Evolutionary conservation across 2,329 filamentous ascomycete species (phyloP).

Genomic region (Aspergillus neoniger): DNA sequence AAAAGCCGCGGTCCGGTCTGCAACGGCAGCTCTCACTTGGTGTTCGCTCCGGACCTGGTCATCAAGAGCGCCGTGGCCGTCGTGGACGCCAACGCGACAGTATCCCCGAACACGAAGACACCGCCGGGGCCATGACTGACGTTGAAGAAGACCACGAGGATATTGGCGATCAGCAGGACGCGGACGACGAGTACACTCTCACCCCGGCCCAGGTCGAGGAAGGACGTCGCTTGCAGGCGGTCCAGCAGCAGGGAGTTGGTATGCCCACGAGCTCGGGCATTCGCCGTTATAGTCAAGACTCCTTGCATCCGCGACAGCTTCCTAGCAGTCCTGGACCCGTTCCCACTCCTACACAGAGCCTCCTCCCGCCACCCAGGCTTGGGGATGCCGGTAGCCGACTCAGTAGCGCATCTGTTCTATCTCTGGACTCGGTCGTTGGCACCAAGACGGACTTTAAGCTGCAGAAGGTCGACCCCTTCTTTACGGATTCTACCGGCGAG

Average conservation of each 20-base stretch:
- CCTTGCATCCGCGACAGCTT: not conserved
- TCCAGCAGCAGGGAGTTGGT: not conserved
- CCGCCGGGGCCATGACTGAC: constrained; percentile 19
- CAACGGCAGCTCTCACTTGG: constrained; percentile 40
- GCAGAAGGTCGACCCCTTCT: constrained; percentile 67
- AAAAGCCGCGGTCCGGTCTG: constrained; percentile 31
- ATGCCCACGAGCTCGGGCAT: not conserved
- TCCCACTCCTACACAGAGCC: not conserved
- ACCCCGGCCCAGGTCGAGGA: constrained; percentile 33
- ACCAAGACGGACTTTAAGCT: constrained; percentile 62
- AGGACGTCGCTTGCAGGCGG: constrained; percentile 20
- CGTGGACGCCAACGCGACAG: constrained; percentile 23
- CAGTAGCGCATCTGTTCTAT: constrained; percentile 50
- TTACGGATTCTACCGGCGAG: constrained; percentile 63
- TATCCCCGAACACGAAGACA: constrained; percentile 29
- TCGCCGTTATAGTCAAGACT: not conserved
- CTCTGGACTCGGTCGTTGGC: constrained; percentile 58
- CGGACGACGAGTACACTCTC: constrained; percentile 40
- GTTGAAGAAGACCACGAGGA: constrained; percentile 39
- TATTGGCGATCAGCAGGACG: constrained; percentile 33
- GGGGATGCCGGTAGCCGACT: constrained; percentile 32
- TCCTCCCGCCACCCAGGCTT: constrained; percentile 2
- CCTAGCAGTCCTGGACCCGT: not conserved
- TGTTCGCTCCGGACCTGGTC: constrained; percentile 41
- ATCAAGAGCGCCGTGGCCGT: constrained; percentile 29